Conservation (phyloP, 176 grass and related monocot species). For the Saccharum spontaneum region DNA sequence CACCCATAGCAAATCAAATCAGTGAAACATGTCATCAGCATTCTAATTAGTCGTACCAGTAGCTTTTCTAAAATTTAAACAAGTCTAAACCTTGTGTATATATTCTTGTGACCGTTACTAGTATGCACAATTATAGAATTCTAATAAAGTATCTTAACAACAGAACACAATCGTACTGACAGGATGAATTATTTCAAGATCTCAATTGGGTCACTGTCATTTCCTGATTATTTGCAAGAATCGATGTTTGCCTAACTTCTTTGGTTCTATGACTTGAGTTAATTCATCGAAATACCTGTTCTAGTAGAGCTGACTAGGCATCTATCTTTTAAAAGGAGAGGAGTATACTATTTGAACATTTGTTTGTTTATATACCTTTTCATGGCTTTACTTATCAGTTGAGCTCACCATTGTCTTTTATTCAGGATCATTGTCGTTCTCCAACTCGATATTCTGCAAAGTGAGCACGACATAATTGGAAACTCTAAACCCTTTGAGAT, state of each 20-base stretch:
- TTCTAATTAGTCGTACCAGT: background rate
- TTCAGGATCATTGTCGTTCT: constrained; percentile 23
- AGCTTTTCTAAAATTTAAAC: background rate
- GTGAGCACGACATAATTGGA: background rate
- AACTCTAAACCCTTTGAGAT: background rate
- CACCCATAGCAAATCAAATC: background rate
- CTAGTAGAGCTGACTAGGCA: background rate
- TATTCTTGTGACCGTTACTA: background rate
- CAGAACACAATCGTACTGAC: background rate
- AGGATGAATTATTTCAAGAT: background rate
- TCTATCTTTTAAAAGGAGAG: background rate
- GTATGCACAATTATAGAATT: background rate
- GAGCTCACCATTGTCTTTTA: constrained; percentile 32
- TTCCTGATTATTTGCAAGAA: background rate
- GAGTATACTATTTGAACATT: background rate
- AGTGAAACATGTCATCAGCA: background rate
- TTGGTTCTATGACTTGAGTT: background rate
- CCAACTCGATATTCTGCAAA: background rate
- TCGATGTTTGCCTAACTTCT: background rate
- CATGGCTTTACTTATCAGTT: background rate
- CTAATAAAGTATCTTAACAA: background rate
- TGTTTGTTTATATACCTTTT: background rate
- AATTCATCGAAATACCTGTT: background rate
- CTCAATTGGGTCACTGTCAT: background rate
- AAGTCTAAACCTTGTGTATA: background rate